These are phyloP conservation scores for Penicillium bovifimosum DNA, from an alignment of 495 filamentous ascomycete genomes.

Conservation along the genomic window DNA sequence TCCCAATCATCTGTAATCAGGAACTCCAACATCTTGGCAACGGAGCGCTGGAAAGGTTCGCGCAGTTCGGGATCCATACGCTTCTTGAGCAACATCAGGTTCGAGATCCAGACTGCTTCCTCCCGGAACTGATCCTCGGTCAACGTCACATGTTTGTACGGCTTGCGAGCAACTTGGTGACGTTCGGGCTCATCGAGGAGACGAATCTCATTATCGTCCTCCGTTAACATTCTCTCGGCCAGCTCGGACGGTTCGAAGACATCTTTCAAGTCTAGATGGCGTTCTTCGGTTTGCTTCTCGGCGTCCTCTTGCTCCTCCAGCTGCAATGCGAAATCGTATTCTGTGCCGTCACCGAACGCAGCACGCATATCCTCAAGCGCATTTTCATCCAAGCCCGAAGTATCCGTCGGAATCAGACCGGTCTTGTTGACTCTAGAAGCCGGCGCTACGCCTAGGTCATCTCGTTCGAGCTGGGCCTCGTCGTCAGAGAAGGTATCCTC, in stretches of 20 bases:
- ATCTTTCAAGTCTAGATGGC: conserved; percentile 87
- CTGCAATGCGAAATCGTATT: conserved; percentile 89
- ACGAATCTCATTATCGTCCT: conserved; percentile 88
- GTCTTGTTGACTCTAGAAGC: conserved; percentile 57
- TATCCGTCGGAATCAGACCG: conserved; percentile 54
- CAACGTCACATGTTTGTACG: conserved; percentile 71
- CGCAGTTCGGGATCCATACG: conserved; percentile 61
- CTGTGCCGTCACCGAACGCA: conserved; percentile 90
- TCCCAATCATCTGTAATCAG: conserved; percentile 88
- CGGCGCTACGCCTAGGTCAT: conserved; percentile 81
- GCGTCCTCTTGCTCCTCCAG: conserved; percentile 64
- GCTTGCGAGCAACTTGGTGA: conserved; percentile 85
- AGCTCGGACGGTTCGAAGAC: conserved; percentile 96
- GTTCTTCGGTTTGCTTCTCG: conserved; percentile 65
- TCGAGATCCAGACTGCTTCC: conserved; percentile 86
- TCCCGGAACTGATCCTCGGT: conserved; percentile 78
- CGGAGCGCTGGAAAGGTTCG: conserved; percentile 77
- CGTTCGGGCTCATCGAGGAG: conserved; percentile 84
- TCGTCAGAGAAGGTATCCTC: conserved; percentile 91
- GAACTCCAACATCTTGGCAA: conserved; percentile 91
- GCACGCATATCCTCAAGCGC: conserved; percentile 90
- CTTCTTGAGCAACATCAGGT: conserved; percentile 82
- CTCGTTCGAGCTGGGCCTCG: conserved; percentile 66
- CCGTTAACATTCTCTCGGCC: conserved; percentile 86
- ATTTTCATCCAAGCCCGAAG: conserved; percentile 80